Conservation (phyloP, 2,329 filamentous ascomycete genomes). For the Fusarium avenaceum region DNA sequence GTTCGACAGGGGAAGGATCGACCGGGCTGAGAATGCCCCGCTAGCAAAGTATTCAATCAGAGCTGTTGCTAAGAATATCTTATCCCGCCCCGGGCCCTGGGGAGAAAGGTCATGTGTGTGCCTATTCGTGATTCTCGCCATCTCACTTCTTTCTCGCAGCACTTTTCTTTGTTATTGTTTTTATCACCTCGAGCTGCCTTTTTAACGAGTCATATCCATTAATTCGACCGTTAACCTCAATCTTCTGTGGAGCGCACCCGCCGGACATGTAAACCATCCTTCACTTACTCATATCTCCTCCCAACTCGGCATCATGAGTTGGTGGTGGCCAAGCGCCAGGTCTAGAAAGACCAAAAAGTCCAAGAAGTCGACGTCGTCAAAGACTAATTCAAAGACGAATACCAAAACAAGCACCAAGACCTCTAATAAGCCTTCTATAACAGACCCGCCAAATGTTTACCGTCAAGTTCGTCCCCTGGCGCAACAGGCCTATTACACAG, state of each 20-base stretch:
- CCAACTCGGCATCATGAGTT: slow-evolving; percentile 15
- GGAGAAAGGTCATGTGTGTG: slow-evolving; percentile 28
- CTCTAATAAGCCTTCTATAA: slow-evolving; percentile 22
- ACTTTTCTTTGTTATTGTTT: slow-evolving; percentile 17
- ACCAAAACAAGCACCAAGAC: not conserved
- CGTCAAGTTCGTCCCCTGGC: slow-evolving; percentile 12
- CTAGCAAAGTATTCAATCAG: slow-evolving; percentile 24
- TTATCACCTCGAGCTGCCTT: not conserved
- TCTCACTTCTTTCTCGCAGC: slow-evolving; percentile 7
- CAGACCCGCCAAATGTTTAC: slow-evolving; percentile 22
- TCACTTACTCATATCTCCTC: not conserved
- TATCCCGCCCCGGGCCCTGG: slow-evolving; percentile 25
- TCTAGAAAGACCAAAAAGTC: slow-evolving; percentile 24
- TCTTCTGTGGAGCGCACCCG: not conserved
- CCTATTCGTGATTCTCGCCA: slow-evolving; percentile 31
- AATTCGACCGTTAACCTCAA: not conserved
- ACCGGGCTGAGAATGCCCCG: slow-evolving; percentile 26
- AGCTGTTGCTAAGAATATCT: slow-evolving; percentile 43
- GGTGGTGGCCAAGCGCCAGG: slow-evolving; percentile 2
- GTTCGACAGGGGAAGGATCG: slow-evolving; percentile 42
- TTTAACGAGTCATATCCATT: not conserved
- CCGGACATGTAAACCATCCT: slow-evolving; percentile 13
- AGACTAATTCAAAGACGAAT: not conserved
- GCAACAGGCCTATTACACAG: not conserved
- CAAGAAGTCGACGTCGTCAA: slow-evolving; percentile 4